A percentile compares a stretch with the other conserved stretches of the same genome.
phyloP scores from a whole-genome alignment of 495 filamentous ascomycete species.

The Polyplosphaeria fusca region DNA sequence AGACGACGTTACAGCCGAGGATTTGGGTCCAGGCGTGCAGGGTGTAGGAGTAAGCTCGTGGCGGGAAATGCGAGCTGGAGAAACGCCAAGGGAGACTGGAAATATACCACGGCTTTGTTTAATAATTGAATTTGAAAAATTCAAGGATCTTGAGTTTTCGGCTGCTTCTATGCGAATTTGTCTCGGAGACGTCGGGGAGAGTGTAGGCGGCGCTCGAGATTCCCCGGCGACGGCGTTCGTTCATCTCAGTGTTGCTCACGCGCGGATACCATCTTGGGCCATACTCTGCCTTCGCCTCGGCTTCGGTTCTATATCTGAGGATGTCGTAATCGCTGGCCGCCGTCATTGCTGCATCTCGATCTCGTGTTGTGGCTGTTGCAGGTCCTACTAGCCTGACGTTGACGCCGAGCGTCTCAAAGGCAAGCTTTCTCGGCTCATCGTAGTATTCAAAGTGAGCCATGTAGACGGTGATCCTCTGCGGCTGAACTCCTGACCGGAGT shows the following conservation, averaged over 20 bases:
- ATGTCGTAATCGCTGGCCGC: slow-evolving; percentile 24
- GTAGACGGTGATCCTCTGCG: slow-evolving; percentile 13
- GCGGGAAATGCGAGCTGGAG: no score
- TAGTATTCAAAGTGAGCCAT: slow-evolving; percentile 25
- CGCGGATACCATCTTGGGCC: slow-evolving; percentile 21
- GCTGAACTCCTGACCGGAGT: not conserved
- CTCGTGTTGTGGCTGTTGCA: slow-evolving; percentile 6
- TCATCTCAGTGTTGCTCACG: slow-evolving; percentile 28
- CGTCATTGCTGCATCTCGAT: slow-evolving; percentile 26
- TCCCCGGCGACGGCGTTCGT: slow-evolving; percentile 22
- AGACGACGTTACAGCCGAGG: no score
- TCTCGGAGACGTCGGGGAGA: not conserved
- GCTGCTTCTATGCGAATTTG: no score
- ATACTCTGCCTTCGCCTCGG: slow-evolving; percentile 17
- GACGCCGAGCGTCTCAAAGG: slow-evolving; percentile 12
- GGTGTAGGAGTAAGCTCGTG: not conserved
- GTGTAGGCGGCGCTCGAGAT: not conserved
- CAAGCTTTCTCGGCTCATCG: not conserved
- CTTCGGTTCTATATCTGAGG: slow-evolving; percentile 23
- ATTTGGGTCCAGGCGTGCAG: not conserved
- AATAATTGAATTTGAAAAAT: no score
- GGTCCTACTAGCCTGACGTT: slow-evolving; percentile 6
- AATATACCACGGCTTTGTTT: no score
- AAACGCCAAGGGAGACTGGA: no score
- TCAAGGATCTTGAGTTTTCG: no score